Evolutionary conservation across 2,329 filamentous ascomycete species (phyloP).

Genomic region (Fusarium nanum): DNA sequence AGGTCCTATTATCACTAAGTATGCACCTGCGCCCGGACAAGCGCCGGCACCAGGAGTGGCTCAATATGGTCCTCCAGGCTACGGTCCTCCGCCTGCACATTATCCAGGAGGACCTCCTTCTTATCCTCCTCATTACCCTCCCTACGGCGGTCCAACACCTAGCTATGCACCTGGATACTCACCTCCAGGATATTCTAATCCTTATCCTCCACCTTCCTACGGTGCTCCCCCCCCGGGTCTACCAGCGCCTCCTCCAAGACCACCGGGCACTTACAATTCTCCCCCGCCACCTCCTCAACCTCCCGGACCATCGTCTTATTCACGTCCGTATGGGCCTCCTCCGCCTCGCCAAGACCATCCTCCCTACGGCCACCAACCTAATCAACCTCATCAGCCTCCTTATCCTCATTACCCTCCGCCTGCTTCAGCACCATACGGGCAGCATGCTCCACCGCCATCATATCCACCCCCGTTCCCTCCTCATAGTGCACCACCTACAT

Average conservation of each 20-base stretch:
- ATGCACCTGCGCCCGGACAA: constrained; percentile 47
- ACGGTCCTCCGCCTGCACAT: constrained; percentile 41
- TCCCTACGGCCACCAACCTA: constrained; percentile 35
- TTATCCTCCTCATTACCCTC: constrained; percentile 40
- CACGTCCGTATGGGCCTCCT: constrained; percentile 40
- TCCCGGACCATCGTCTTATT: constrained; percentile 34
- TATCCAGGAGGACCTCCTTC: constrained; percentile 44
- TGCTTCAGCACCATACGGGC: constrained; percentile 32
- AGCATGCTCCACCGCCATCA: constrained; percentile 32
- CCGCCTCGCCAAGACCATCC: constrained; percentile 31
- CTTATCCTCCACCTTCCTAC: constrained; percentile 43
- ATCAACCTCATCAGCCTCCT: constrained; percentile 37
- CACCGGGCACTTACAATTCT: constrained; percentile 30
- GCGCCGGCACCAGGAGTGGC: constrained; percentile 21
- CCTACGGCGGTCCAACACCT: constrained; percentile 38
- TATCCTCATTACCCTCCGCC: constrained; percentile 39
- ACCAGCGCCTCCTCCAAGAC: constrained; percentile 38
- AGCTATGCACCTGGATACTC: constrained; percentile 46
- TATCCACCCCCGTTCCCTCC: constrained; percentile 40
- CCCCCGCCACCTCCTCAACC: constrained; percentile 30
- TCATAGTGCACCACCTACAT: constrained; percentile 34
- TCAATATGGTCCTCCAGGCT: constrained; percentile 43
- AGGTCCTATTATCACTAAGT: constrained; percentile 53
- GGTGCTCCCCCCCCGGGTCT: constrained; percentile 40
- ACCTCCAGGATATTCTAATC: constrained; percentile 42